Percentiles rank a stretch among this genome's conserved stretches.
Conservation (phyloP, 1,139 yeast genomes). For the Yamadazyma taylorii region DNA sequence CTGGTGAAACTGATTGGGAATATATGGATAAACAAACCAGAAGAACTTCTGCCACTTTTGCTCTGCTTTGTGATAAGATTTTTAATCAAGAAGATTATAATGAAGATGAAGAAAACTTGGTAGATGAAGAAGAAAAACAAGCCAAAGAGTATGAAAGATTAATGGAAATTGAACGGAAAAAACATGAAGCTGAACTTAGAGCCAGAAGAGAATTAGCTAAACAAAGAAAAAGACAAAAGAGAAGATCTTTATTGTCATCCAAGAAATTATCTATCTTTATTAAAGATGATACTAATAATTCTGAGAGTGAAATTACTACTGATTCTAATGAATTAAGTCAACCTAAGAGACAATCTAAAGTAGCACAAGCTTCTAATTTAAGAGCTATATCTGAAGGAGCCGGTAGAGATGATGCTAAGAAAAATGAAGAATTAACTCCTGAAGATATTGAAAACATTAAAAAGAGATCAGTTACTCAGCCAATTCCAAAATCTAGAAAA, state of each 20-base stretch:
- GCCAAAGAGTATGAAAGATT: constrained; percentile 49
- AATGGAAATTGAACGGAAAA: constrained; percentile 52
- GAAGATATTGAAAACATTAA: constrained; percentile 46
- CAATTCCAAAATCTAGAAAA: constrained; percentile 36
- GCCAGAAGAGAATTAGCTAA: constrained; percentile 50
- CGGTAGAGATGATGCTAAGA: constrained; percentile 15
- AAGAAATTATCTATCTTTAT: constrained; percentile 42
- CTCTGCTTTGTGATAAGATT: constrained; percentile 71
- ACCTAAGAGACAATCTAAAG: constrained; percentile 41
- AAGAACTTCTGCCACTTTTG: constrained; percentile 77
- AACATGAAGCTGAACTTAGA: constrained; percentile 47
- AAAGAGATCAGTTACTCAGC: constrained; percentile 51
- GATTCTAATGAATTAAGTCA: constrained; percentile 28
- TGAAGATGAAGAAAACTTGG: constrained; percentile 53
- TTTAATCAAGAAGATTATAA: constrained; percentile 61
- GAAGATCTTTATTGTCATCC: constrained; percentile 44
- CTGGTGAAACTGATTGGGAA: constrained; percentile 69
- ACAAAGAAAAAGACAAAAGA: constrained; percentile 44
- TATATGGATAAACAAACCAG: constrained; percentile 71
- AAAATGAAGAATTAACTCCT: constrained; percentile 36
- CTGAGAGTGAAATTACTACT: constrained; percentile 30
- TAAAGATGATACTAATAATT: constrained; percentile 34
- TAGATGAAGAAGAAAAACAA: constrained; percentile 51
- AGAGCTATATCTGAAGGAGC: constrained; percentile 43
- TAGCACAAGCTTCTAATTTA: constrained; percentile 18